Base-by-base conservation (phyloP, 352 stramenopile genomes). In the Phytophthora pistaciae region DNA sequence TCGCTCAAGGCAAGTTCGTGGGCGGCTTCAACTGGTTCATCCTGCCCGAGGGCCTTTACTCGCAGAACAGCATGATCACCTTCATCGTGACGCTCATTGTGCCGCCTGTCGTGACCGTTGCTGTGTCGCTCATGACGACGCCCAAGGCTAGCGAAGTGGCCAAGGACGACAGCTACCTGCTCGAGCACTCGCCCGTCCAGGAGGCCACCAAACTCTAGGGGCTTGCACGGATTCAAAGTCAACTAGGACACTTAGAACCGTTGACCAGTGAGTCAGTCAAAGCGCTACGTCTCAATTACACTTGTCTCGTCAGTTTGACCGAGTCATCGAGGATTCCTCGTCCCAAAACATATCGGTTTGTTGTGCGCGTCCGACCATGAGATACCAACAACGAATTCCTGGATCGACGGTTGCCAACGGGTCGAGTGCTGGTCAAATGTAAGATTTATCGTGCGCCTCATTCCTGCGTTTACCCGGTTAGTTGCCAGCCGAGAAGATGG, bases 21-120 rank as follows among this genome's bases (percentile, higher is more conserved):
- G 84, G 80, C 31, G 84, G 78, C 33, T 89, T 91, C 55, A 77
- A 90, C 59, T 88, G 83, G 82, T 91, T 91, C 52, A 66, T 71
- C 20, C 69, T 91, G 27, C 82, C 82, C 0, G 84, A 91, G 40
- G 82, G 82, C 11, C 77, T 90, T 29, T 92, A 90, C 74, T 81
- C 78, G 60, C 64, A 58, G 38, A 84, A 84, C 78, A 90, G 78
- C 64, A 90, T 92, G 82, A 73, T 90, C 66, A 90, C 83, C 33
- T 91, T 91, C 74, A 85, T 91, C 57, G 60, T 89, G 33, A 75
- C 78, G 49, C 70, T 90, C 18, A 56, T 90, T 38, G 70, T 92
- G 18, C 84, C 84, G 31, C 73, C 74, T 7, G 49, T 75, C 11
- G 74, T 74, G 23, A 92, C 84, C 3, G 53, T 90, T 31, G 74